Evolutionary conservation across 1,284 basidiomycete species (phyloP).

Genomic region (Puccinia sorghi): DNA sequence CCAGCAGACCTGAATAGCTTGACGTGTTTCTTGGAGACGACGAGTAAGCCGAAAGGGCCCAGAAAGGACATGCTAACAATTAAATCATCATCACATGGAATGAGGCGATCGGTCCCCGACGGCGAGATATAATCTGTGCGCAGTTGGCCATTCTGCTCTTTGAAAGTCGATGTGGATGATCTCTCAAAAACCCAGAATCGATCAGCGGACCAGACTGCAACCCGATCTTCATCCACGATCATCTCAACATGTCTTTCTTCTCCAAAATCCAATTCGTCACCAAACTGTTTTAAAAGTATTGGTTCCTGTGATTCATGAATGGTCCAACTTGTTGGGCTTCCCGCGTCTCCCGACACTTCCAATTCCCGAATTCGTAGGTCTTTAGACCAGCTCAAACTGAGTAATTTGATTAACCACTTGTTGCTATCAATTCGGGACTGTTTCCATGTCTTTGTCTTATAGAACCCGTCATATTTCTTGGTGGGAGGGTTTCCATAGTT

Average conservation of each 20-base stretch:
- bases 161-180: neutral
- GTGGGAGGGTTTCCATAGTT: slow-evolving; percentile 17
- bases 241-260: slow-evolving; percentile 18
- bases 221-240: slow-evolving; percentile 7
- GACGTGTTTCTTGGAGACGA: slow-evolving; percentile 24
- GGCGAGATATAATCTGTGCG: neutral
- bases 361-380: slow-evolving; percentile 28
- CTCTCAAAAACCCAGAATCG: slow-evolving; percentile 19
- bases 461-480: slow-evolving; percentile 1
- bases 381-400: slow-evolving; percentile 33
- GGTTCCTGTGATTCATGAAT: slow-evolving; percentile 20
- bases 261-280: slow-evolving; percentile 12
- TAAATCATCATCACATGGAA: slow-evolving; percentile 16
- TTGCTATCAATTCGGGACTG: slow-evolving; percentile 1
- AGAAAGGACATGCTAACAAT: slow-evolving; percentile 36
- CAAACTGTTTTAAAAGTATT: slow-evolving; percentile 6
- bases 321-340: slow-evolving; percentile 1
- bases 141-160: neutral
- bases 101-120: neutral
- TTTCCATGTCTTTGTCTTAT: slow-evolving; percentile 16
- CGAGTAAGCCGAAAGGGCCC: slow-evolving; percentile 2
- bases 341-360: neutral
- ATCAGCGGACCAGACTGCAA: slow-evolving; percentile 32
- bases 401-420: slow-evolving; percentile 22
- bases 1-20: slow-evolving; percentile 20